Evolutionary conservation across 768 basidiomycete species (phyloP).

Genomic region (Phanerodontia chrysosporium): DNA sequence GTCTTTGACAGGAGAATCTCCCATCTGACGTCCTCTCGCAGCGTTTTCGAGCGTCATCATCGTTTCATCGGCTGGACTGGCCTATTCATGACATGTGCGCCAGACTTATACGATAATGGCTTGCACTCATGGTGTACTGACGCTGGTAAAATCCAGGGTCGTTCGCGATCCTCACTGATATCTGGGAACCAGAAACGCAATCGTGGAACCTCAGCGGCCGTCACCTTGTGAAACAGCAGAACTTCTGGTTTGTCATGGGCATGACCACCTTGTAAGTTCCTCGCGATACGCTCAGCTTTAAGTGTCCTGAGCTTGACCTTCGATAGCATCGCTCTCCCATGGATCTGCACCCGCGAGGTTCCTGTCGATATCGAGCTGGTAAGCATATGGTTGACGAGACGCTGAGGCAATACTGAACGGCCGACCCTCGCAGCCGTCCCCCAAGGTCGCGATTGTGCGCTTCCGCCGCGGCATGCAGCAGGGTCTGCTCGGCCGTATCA

Average conservation of each 20-base stretch:
- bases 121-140: background rate
- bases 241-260: constrained; percentile 71
- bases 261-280: constrained; percentile 70
- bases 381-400: constrained; percentile 22
- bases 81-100: constrained; percentile 49
- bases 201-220: constrained; percentile 55
- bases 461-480: constrained; percentile 85
- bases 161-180: constrained; percentile 64
- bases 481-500: constrained; percentile 70
- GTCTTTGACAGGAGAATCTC: background rate
- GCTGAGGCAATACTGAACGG: background rate
- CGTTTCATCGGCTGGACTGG: constrained; percentile 75
- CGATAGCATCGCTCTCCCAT: constrained; percentile 62
- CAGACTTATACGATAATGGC: background rate
- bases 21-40: constrained; percentile 23
- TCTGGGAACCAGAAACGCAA: constrained; percentile 50
- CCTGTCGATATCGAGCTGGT: constrained; percentile 73
- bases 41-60: constrained; percentile 77
- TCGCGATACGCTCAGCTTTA: background rate
- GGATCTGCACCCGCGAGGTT: constrained; percentile 73
- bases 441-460: constrained; percentile 74
- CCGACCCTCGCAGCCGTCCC: constrained; percentile 51
- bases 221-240: constrained; percentile 60
- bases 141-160: constrained; percentile 40
- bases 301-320: background rate